A percentile compares a stretch with the other conserved stretches of the same genome.
These are phyloP conservation scores for Geosmithia putterillii DNA, from an alignment of 2,329 filamentous ascomycete genomes.

Conservation along the genomic window DNA sequence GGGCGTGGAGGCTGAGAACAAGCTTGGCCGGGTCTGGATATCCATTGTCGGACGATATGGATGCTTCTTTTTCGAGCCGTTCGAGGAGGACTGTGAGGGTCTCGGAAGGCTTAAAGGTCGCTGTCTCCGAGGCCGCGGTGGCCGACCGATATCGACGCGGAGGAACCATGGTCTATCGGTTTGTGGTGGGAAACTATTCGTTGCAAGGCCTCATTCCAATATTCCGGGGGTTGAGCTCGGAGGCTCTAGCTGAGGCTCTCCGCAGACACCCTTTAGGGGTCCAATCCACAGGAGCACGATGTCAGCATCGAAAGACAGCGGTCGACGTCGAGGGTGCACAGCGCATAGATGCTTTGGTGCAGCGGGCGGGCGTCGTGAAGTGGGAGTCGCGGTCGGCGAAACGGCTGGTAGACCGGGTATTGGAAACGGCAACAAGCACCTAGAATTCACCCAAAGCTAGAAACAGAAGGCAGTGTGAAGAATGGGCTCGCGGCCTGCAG, in stretches of 20 bases:
- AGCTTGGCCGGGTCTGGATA: constrained; percentile 38
- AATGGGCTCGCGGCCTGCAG: not conserved
- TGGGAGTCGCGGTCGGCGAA: not conserved
- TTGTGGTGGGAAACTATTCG: constrained; percentile 1
- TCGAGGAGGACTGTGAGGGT: constrained; percentile 44
- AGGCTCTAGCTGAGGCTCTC: constrained; percentile 2
- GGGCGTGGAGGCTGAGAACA: constrained; percentile 45
- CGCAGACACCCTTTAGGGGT: constrained; percentile 24
- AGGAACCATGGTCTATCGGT: constrained; percentile 31
- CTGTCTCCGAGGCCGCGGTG: constrained; percentile 45
- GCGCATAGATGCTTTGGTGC: not conserved
- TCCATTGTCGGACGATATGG: constrained; percentile 18
- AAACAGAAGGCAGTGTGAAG: not conserved
- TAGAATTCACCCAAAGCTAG: no score
- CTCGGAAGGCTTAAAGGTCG: constrained; percentile 48
- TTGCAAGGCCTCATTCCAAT: constrained; percentile 1
- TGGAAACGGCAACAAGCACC: not conserved
- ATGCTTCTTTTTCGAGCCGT: constrained; percentile 21
- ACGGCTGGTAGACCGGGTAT: not conserved
- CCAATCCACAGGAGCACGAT: constrained; percentile 16
- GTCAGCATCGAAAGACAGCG: constrained; percentile 20
- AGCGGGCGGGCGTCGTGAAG: not conserved
- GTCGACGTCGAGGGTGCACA: not conserved
- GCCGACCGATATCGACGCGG: constrained; percentile 51
- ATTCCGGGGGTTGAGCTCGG: not conserved